These are phyloP conservation scores for Raphanus raphanistrum DNA, from an alignment of 345 rosid genomes.

Conservation along the genomic window DNA sequence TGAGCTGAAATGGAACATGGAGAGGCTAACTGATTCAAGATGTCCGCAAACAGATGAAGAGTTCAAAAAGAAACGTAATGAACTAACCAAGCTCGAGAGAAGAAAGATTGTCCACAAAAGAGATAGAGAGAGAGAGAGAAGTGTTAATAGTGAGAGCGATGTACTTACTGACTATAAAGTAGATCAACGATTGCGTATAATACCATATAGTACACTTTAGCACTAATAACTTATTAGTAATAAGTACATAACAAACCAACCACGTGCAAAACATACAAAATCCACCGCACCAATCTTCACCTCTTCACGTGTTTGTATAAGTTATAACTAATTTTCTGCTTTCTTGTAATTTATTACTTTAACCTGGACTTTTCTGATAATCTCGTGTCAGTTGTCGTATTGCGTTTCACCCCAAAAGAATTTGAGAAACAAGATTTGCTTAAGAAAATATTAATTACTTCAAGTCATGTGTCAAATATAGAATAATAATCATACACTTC, in stretches of 20 bases:
- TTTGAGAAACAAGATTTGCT: neutral
- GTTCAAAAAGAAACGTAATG: constrained; percentile 2
- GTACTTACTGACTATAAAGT: neutral
- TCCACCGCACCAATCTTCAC: neutral
- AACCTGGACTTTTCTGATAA: neutral
- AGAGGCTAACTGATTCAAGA: neutral
- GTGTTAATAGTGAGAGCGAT: neutral
- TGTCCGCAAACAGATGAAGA: neutral
- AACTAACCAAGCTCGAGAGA: constrained; percentile 22
- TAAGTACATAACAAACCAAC: neutral
- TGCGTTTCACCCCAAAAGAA: neutral
- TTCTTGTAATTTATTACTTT: neutral
- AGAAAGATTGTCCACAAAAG: neutral
- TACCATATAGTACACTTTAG: neutral
- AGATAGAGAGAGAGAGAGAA: neutral
- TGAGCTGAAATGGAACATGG: constrained; percentile 17
- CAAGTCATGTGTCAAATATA: neutral
- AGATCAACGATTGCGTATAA: neutral
- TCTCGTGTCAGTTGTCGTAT: neutral
- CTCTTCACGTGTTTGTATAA: neutral
- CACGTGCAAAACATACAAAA: neutral
- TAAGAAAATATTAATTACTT: neutral
- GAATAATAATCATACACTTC: neutral
- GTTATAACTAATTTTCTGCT: neutral
- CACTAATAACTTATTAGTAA: neutral